Conservation (phyloP, 1,284 basidiomycete genomes). For the Cutaneotrichosporon sp. region DNA sequence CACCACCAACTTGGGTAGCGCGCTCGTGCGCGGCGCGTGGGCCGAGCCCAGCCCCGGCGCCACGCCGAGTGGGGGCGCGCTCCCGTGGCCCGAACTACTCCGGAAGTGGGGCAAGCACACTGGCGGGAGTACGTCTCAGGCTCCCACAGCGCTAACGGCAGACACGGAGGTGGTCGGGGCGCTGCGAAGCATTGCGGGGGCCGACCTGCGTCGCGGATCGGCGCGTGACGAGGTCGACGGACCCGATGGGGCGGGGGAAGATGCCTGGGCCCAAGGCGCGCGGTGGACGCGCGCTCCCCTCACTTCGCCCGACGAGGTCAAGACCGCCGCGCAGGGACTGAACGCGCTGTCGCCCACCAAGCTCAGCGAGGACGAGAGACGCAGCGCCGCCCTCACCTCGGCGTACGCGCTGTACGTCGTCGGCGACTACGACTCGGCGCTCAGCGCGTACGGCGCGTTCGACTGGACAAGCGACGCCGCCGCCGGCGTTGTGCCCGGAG, state of each 20-base stretch:
- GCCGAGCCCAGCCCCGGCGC: slow-evolving; percentile 60
- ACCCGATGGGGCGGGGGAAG: neutral
- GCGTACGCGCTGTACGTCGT: slow-evolving; percentile 78
- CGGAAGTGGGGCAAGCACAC: slow-evolving; percentile 89
- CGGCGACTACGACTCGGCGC: slow-evolving; percentile 64
- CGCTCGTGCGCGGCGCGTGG: slow-evolving; percentile 51
- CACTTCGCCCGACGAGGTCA: neutral
- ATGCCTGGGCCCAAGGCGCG: neutral
- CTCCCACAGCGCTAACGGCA: too few species aligned
- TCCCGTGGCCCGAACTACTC: slow-evolving; percentile 77
- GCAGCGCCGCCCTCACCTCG: slow-evolving; percentile 59
- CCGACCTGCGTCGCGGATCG: slow-evolving; percentile 23
- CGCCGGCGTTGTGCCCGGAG: slow-evolving; percentile 47
- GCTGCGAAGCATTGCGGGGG: slow-evolving; percentile 6
- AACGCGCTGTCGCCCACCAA: neutral
- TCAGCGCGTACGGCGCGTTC: slow-evolving; percentile 62
- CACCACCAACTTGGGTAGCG: slow-evolving; percentile 37
- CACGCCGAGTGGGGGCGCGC: slow-evolving; percentile 60
- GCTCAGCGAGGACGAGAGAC: slow-evolving; percentile 24
- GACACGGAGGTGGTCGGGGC: neutral
- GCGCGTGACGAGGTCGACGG: neutral
- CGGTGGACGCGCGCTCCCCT: neutral
- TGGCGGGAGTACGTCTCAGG: slow-evolving; percentile 54
- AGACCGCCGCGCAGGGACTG: slow-evolving; percentile 6
- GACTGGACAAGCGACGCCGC: slow-evolving; percentile 56